Percentiles rank a stretch among this genome's conserved stretches.
Conservation (phyloP, 441 rosid species). For the Gossypium trilobum region DNA sequence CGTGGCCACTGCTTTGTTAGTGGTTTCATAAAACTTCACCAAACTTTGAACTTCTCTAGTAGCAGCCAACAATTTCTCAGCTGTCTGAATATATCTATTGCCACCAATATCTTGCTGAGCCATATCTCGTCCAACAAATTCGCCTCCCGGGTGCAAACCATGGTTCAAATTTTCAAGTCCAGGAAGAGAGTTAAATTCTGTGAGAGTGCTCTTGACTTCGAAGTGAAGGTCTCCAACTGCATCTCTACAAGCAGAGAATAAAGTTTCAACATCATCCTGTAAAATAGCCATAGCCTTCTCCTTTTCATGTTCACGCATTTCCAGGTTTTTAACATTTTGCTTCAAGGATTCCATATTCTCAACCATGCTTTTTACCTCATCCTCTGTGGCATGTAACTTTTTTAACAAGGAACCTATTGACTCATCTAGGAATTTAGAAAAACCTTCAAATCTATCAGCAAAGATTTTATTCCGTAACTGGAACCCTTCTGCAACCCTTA, state of each 20-base stretch:
- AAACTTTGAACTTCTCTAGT: constrained; percentile 32
- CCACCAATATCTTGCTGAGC: constrained; percentile 28
- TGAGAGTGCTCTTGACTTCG: constrained; percentile 42
- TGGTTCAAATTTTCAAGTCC: constrained; percentile 36
- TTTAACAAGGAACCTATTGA: constrained; percentile 32
- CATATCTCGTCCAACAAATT: constrained; percentile 28
- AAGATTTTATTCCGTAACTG: constrained; percentile 41
- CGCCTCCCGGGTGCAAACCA: constrained; percentile 25
- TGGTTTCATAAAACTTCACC: constrained; percentile 42
- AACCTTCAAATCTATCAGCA: constrained; percentile 38
- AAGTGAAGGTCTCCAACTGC: constrained; percentile 48
- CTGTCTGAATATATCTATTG: constrained; percentile 29
- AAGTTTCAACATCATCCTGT: constrained; percentile 38
- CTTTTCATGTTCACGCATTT: constrained; percentile 41
- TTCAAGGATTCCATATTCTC: constrained; percentile 49
- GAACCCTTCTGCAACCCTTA: constrained; percentile 42
- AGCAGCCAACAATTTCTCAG: constrained; percentile 43
- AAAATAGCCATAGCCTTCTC: constrained; percentile 37
- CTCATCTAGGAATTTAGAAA: constrained; percentile 41
- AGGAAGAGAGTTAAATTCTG: constrained; percentile 33
- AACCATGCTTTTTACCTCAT: constrained; percentile 27
- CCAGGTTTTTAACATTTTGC: constrained; percentile 37
- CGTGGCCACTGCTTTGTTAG: constrained; percentile 44
- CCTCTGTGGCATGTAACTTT: constrained; percentile 42
- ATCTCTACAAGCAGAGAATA: constrained; percentile 52